Percentiles rank a stretch among this genome's conserved stretches.
These are phyloP conservation scores for Hymenoscyphus infarciens DNA, from an alignment of 2,329 filamentous ascomycete species.

Conservation along the genomic window DNA sequence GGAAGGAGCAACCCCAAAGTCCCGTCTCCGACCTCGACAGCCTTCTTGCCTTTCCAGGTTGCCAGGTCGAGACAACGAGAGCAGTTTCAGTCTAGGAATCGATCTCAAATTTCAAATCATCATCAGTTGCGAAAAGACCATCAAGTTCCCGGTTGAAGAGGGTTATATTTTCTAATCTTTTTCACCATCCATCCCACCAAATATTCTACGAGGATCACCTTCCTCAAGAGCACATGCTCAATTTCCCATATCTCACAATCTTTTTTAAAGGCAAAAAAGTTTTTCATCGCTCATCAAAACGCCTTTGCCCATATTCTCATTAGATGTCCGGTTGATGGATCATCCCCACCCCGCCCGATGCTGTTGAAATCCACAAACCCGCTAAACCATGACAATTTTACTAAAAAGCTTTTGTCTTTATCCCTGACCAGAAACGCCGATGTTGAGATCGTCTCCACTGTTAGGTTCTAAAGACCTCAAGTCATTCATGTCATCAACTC, in stretches of 20 bases:
- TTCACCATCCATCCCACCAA: background rate
- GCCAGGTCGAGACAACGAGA: too few species aligned
- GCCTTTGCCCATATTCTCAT: constrained; percentile 21
- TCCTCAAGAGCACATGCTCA: constrained; percentile 1
- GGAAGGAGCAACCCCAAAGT: too few species aligned
- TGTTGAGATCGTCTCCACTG: constrained; percentile 46
- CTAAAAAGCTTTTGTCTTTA: constrained; percentile 32
- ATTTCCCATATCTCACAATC: constrained; percentile 3
- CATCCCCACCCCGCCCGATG: constrained; percentile 30
- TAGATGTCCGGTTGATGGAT: constrained; percentile 38
- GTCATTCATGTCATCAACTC: constrained; percentile 20
- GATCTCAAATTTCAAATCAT: background rate
- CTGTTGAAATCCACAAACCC: constrained; percentile 34
- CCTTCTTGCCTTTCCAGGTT: too few species aligned
- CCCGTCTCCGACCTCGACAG: too few species aligned
- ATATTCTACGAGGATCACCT: constrained; percentile 5
- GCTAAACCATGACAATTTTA: constrained; percentile 10
- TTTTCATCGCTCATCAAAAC: constrained; percentile 10
- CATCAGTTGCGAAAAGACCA: background rate
- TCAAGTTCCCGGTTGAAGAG: constrained; percentile 14
- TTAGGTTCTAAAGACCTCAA: constrained; percentile 24
- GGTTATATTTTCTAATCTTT: constrained; percentile 10
- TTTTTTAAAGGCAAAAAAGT: background rate
- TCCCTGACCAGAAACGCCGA: constrained; percentile 41
- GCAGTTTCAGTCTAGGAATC: too few species aligned